Base-by-base conservation (phyloP, 2,329 filamentous ascomycete genomes). In the Colletotrichum trifolii region DNA sequence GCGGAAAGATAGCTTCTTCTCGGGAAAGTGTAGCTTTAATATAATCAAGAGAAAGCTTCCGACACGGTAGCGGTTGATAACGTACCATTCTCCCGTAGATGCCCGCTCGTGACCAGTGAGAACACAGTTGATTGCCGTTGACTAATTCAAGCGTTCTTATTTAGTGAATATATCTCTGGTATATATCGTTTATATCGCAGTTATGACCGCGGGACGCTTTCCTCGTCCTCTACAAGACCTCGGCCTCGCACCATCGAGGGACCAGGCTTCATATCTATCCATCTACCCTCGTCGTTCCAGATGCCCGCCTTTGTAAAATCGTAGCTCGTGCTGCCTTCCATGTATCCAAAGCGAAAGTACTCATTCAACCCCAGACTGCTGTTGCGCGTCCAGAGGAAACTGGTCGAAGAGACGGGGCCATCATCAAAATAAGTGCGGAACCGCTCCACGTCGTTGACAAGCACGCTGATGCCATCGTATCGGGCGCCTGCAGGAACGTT, bases 381-480 rank as follows among this genome's bases (percentile, higher is more conserved):
- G 40, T 85, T 81, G 65, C 88, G 81, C 1, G 77, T 78, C 89
- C 90, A 93, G 0, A 84, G 83, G 68, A 91, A 91, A 12, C 76
- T 73, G 17, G 79, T 72, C 54, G 74, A 64, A 40, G 73, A 71
- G 35, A 78, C 77, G 43, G 82, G 81, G 45, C 79, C 82, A 53
- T 88, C 85, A 49, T 84, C 85, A 67, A 91, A 90, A 75, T 90
- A 95, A 6, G 86, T 86, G n/a, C 90, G 81, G 75, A 90, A 94
- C 17, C 92, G 82, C 77, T 96, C 93, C 1, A 96, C 93, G 70
- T 96, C 93, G 72, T 96, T 96, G 68, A 96, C 91, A 0, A 96
- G 80, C 13, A 96, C 85, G 73, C 90, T 93, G 64, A 96, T 85
- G 11, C 92, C 93, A 71, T 95, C 91, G 69, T 89, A 93, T 25